phyloP scores from a whole-genome alignment of 768 basidiomycete species.

The Dentipellis fragilis region DNA sequence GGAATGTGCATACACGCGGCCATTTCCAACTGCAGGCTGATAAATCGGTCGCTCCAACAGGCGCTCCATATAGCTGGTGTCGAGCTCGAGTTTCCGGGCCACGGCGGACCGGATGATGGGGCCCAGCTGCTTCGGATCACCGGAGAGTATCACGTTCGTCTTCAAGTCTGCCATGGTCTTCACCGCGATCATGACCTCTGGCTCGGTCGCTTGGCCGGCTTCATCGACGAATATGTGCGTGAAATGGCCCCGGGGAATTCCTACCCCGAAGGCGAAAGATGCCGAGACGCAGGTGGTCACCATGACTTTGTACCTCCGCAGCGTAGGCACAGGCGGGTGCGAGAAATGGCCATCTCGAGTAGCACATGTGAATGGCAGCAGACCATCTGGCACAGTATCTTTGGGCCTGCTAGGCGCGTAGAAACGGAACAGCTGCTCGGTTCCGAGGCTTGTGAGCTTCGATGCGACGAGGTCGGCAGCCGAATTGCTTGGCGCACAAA shows the following conservation, averaged over 20 bases:
- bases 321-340: constrained; percentile 30
- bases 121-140: constrained; percentile 65
- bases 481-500: constrained; percentile 60
- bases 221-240: constrained; percentile 65
- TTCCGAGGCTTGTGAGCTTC: constrained; percentile 27
- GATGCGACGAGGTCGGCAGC: constrained; percentile 52
- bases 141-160: constrained; percentile 55
- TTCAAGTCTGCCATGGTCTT: constrained; percentile 42
- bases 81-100: constrained; percentile 46
- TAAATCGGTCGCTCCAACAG: constrained; percentile 28
- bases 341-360: constrained; percentile 31
- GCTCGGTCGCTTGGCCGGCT: constrained; percentile 64
- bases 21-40: constrained; percentile 7
- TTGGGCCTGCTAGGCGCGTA: constrained; percentile 43
- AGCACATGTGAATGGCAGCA: constrained; percentile 29
- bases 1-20: constrained; percentile 13
- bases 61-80: constrained; percentile 52
- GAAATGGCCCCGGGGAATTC: constrained; percentile 52
- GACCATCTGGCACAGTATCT: constrained; percentile 25
- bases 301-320: constrained; percentile 41
- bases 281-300: constrained; percentile 60
- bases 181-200: constrained; percentile 52
- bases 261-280: constrained; percentile 43
- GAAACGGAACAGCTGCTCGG: constrained; percentile 40
- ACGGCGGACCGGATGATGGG: constrained; percentile 54